Evolutionary conservation across 1,284 basidiomycete genomes (phyloP), one percentile per base, ranked within the genome.

Genomic region (Polyporus tsugae): DNA sequence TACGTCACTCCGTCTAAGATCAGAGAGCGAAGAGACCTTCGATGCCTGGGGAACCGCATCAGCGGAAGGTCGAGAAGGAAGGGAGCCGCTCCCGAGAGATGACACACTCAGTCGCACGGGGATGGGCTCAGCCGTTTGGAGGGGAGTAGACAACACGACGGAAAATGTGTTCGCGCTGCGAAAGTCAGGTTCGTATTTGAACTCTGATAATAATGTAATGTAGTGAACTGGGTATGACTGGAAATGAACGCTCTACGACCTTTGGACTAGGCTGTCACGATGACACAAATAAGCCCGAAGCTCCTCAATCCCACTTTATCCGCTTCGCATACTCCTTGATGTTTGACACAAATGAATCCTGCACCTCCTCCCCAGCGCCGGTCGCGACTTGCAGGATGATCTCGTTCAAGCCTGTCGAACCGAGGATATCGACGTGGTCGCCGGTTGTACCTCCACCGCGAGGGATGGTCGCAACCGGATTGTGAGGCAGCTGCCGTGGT

Each of bases 401-500:
- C 77, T 96, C 93, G 78, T 98, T 99, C 65, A 99, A 79, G 9
- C 89, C 87, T 0, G 90, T 92, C 25, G 95, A 93, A 3, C 98
- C 97, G 22, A 99, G 86, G 68, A 99, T 93, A 80, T 99, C 97
- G 42, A 99, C 92, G 76, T 99, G 96, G 78, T 96, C 95, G 60
- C 91, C 90, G 0, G 96, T 97, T 71, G 93, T 93, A 9, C 95
- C 92, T 0, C 97, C 98, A 46, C 97, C 97, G 49, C 97, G 88
- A 4, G 87, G 97, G 78, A 88, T 95, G 67, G 82, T 87, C 13
- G 85, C 80, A 62, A 93, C 85, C 0, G 97, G 97, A 25, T 87
- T 86, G 83, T 99, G 97, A 57, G 92, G 90, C 69, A 98, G 88
- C 94, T 95, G 61, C 53, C 29, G n/a, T 55, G 52, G 1, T 39